Base-by-base conservation (phyloP, 2,329 filamentous ascomycete species). In the Acrocalymma vagum region DNA sequence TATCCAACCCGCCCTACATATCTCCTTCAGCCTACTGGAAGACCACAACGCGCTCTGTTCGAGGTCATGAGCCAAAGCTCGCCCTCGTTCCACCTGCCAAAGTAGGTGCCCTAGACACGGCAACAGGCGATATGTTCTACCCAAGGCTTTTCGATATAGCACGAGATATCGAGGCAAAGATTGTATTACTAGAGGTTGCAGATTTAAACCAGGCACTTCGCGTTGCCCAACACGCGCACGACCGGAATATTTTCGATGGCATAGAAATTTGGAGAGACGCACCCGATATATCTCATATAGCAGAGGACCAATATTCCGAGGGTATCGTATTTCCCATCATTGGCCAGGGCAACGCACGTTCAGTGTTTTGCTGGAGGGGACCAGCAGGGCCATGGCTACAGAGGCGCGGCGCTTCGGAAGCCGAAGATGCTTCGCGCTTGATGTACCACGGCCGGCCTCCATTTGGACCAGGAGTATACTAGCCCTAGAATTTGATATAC, bases 1-100 rank as follows among this genome's bases (percentile, higher is more conserved):
- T 94, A 23, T 88, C 88, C 2, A 99, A 99, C 60, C 94, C 94
- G 11, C 94, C 94, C 0, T 97, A 97, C 65, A 86, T 97, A 34
- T 95, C 91, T 2, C 72, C 76, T 0, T 51, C 1, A 3, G 81
- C 80, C 6, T 91, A 88, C 58, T 70, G 77, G 25, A 78, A 70
- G 25, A 81, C 82, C 13, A 91, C 87, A 1, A 76, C 79, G 1
- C 81, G 84, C 17, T 93, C 88, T 9, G 93, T 96, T 20, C 82
- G 90, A 11, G 83, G 83, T 29, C 90, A 84, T 63, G 94, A 99
- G 70, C 94, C 94, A 3, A 81, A 75, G 50, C 71, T 88, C 9
- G 94, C 94, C 1, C 77, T 97, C 10, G 88, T 97, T 6, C 48
- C 47, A 29, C 48, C 60, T 7, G 14, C 26, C 7, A 31, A 7